These are phyloP conservation scores for Gonapodya prolifera DNA, from an alignment of 192 early-diverging fungal genomes.

Conservation along the genomic window DNA sequence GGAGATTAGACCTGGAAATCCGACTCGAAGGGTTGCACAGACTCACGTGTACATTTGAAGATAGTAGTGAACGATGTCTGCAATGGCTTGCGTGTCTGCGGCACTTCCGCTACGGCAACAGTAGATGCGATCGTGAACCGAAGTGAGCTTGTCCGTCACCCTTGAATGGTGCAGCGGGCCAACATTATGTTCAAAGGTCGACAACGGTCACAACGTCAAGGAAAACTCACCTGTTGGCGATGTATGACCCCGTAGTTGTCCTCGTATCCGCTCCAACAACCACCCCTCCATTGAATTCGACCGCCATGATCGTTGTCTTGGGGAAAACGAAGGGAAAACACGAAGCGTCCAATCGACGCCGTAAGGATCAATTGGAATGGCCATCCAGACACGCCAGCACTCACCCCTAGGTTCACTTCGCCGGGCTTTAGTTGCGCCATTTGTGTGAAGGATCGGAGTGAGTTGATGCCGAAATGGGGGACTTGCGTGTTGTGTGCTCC, in stretches of 20 bases:
- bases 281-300: conserved; percentile 71
- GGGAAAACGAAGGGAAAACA: neutral
- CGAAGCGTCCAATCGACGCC: neutral
- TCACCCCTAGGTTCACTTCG: conserved; percentile 88
- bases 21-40: neutral
- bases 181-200: neutral
- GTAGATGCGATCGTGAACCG: conserved; percentile 89
- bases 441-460: neutral
- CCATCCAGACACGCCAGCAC: conserved; percentile 12
- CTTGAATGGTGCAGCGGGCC: conserved; percentile 15
- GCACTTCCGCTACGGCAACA: conserved; percentile 96
- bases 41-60: conserved; percentile 79
- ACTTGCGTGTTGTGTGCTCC: too few relatives aligned
- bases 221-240: conserved; percentile 28
- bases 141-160: conserved; percentile 95
- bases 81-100: conserved; percentile 96
- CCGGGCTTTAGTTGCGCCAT: conserved; percentile 65
- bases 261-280: conserved; percentile 95
- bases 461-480: neutral
- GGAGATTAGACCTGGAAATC: neutral
- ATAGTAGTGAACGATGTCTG: conserved; percentile 95
- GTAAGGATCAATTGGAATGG: neutral
- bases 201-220: too few relatives aligned
- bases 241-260: conserved; percentile 90
- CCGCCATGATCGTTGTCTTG: conserved; percentile 47